Base-by-base conservation (phyloP, 176 grass and related monocot genomes). In the Carex kokanica region DNA sequence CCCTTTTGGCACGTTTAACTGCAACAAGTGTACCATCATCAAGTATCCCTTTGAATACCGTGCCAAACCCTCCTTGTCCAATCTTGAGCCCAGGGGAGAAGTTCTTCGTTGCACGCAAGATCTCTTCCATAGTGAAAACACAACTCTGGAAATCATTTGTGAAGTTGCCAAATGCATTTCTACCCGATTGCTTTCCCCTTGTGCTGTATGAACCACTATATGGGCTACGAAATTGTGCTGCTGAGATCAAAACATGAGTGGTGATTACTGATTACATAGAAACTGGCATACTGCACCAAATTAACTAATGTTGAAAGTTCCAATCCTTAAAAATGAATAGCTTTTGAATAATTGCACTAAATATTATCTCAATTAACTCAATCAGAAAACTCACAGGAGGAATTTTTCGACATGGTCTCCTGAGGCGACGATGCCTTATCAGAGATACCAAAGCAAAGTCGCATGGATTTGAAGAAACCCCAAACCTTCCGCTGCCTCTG, bases 31-130 rank as follows among this genome's bases (percentile, higher is more conserved):
- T 89, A 70, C 96, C 96, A 82, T 98, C 88, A 29, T 90, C 82
- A 66, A 98, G 93, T 1, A 67, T 86, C 69, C 93, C 96, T 82
- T 64, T 89, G 80, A 90, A 98, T 4, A 98, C 96, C 23, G 82
- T 79, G 0, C 93, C 92, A 80, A 93, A 98, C 0, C 96, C 93
- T 63, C 96, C 96, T 90, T 98, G 90, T 0, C 96, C 96, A 81
- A 95, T 88, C 87, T 93, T 98, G 6, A 89, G 72, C 14, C 67
- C 70, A 24, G 90, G 86, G 8, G 93, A 98, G 88, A 98, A 98
- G 86, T 91, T 93, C 40, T 57, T 93, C 4, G 96, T 95, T 14
- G 96, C 96, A 10, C 20, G 65, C 29, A 88, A 78, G 84, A 98
- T 95, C 86, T 95, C 88, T 3, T 88, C 89, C 84, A 95, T 74